Conservation (phyloP, 768 basidiomycete genomes). For the Phlegmacium glaucopus region DNA sequence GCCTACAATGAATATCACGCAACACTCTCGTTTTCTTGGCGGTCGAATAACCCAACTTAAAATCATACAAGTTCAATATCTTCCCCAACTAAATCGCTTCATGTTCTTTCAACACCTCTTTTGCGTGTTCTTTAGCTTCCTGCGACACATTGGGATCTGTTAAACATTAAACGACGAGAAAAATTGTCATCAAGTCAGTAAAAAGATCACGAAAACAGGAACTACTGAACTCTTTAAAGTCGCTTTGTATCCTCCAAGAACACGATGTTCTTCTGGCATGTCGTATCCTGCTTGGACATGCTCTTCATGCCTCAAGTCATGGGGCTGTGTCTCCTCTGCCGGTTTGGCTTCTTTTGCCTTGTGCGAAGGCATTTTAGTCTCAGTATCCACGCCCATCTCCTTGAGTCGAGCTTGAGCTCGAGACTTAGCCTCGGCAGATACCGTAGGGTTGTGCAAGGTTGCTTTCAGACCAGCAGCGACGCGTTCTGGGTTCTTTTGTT, state of each 20-base stretch:
- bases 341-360: not conserved
- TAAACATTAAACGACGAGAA: not conserved
- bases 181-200: not conserved
- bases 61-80: no score
- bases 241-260: slow-evolving; percentile 30
- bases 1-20: no score
- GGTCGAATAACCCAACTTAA: no score
- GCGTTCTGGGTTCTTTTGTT: slow-evolving; percentile 12
- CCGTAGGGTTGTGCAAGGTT: slow-evolving; percentile 53
- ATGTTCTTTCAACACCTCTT: slow-evolving; percentile 11
- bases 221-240: slow-evolving; percentile 24
- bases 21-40: no score
- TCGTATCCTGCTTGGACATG: not conserved
- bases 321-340: not conserved
- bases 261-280: slow-evolving; percentile 7
- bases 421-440: slow-evolving; percentile 52
- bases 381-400: slow-evolving; percentile 20
- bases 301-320: slow-evolving; percentile 1
- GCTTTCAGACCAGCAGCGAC: slow-evolving; percentile 53
- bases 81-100: slow-evolving; percentile 3
- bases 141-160: slow-evolving; percentile 22
- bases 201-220: not conserved
- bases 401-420: slow-evolving; percentile 45
- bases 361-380: not conserved
- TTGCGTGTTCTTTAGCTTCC: slow-evolving; percentile 21